A percentile compares a stretch with the other conserved stretches of the same genome.
Evolutionary conservation across 345 rosid genomes (phyloP).

Genomic region (Lepidium aucheri): DNA sequence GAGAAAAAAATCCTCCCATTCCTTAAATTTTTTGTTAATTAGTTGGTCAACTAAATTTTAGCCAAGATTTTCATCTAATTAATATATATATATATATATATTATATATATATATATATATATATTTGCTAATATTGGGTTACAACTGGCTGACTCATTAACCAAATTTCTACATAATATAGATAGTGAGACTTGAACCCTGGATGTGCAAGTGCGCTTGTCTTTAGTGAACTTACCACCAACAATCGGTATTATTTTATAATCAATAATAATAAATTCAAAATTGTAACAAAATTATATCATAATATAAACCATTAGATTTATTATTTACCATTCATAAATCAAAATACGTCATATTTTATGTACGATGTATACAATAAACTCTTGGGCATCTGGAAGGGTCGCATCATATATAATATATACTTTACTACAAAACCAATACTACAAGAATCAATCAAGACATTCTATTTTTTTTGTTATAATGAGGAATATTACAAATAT

Average conservation of each 20-base stretch:
- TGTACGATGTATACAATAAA: constrained; percentile 17
- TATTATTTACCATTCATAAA: not conserved
- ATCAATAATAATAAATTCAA: no score
- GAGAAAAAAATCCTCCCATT: not conserved
- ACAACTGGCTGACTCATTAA: no score
- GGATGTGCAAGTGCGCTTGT: no score
- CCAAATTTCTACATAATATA: no score
- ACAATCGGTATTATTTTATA: no score
- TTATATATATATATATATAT: no score
- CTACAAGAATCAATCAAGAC: not conserved
- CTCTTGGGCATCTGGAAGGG: constrained; percentile 4
- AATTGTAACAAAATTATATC: not conserved
- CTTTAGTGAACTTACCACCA: no score
- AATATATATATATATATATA: no score
- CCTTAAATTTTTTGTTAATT: not conserved
- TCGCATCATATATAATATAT: not conserved
- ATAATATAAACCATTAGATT: not conserved
- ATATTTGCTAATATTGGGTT: no score
- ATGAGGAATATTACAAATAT: not conserved
- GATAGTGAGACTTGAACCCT: no score
- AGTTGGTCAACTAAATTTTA: not conserved
- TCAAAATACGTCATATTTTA: not conserved
- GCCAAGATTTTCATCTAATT: no score
- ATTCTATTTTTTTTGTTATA: not conserved
- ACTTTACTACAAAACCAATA: not conserved